Conservation (phyloP, 2,329 filamentous ascomycete species). For the Beauveria varroae region DNA sequence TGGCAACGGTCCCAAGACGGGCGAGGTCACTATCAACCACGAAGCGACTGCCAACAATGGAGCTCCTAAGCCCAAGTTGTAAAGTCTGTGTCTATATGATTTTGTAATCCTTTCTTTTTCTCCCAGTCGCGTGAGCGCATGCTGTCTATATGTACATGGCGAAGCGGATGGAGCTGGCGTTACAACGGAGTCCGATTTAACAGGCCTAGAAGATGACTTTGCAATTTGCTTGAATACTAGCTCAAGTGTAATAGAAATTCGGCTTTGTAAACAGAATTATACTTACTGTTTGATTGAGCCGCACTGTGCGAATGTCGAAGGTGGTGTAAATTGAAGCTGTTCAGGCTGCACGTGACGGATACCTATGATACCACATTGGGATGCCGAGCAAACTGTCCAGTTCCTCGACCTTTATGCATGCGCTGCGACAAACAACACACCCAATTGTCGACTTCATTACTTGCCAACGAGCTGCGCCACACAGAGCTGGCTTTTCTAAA, state of each 20-base stretch:
- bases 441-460: neutral
- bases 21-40: constrained; percentile 73
- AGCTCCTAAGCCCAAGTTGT: constrained; percentile 32
- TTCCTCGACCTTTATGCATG: neutral
- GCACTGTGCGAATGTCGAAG: neutral
- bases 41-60: constrained; percentile 64
- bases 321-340: neutral
- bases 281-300: too few relatives aligned
- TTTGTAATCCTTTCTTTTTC: neutral
- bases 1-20: constrained; percentile 68
- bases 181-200: neutral
- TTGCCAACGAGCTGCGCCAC: neutral
- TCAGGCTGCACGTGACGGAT: constrained; percentile 3
- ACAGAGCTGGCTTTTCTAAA: accelerated
- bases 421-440: neutral
- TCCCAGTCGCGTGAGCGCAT: neutral
- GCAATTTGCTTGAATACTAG: neutral
- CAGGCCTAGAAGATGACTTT: neutral
- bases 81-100: constrained; percentile 21
- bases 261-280: too few relatives aligned
- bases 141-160: neutral
- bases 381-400: neutral
- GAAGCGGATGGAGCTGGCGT: neutral
- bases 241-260: neutral
- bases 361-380: neutral